Percentiles rank a stretch among this genome's conserved stretches.
Evolutionary conservation across 2,329 filamentous ascomycete species (phyloP).

Genomic region (Colletotrichum acutatum): DNA sequence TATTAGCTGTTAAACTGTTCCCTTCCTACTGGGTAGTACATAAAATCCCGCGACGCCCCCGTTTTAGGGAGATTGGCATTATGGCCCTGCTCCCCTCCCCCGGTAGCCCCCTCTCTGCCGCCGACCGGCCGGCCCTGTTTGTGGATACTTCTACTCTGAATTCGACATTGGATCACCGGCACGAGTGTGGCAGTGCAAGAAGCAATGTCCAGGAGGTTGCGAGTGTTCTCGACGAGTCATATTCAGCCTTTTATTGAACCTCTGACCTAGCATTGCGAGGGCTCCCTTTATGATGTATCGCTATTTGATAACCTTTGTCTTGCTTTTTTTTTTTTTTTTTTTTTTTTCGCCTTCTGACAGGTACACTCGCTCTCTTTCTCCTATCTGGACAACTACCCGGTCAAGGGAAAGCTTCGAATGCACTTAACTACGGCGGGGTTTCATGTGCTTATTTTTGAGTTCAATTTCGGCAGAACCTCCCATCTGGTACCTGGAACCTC

Average conservation of each 20-base stretch:
- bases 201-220: slow-evolving; percentile 24
- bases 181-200: slow-evolving; percentile 27
- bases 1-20: neutral
- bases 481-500: neutral
- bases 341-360: neutral
- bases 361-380: neutral
- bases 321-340: neutral
- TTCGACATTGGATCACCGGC: slow-evolving; percentile 11
- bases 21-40: slow-evolving; percentile 12
- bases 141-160: slow-evolving; percentile 7
- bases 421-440: neutral
- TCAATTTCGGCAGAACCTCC: slow-evolving; percentile 21
- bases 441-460: slow-evolving; percentile 20
- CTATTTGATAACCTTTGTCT: neutral
- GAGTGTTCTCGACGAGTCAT: slow-evolving; percentile 18
- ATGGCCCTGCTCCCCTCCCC: neutral
- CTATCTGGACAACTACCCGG: neutral
- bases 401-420: neutral
- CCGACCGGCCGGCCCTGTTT: slow-evolving; percentile 17
- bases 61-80: slow-evolving; percentile 25
- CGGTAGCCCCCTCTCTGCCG: neutral
- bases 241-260: neutral
- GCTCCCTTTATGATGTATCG: neutral
- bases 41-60: slow-evolving; percentile 23
- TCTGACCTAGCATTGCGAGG: neutral